phyloP scores from a whole-genome alignment of 306 rosid genomes.

The Argentina anserina region DNA sequence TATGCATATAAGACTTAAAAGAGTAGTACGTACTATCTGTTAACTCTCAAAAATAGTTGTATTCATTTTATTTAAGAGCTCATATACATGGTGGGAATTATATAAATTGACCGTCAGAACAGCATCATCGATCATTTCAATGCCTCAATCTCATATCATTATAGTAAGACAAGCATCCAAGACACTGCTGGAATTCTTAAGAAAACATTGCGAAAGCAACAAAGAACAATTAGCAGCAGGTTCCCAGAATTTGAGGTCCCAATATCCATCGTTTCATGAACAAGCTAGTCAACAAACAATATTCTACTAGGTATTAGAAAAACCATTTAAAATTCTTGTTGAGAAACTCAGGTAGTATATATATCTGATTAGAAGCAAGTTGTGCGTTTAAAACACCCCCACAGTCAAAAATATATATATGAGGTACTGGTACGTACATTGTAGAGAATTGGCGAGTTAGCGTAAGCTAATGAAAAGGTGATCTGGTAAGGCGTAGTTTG shows the following conservation, averaged over 20 bases:
- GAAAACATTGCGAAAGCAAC: constrained; percentile 5
- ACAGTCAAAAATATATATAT: constrained; percentile 19
- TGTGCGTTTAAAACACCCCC: constrained; percentile 10
- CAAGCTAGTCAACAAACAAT: constrained; percentile 20
- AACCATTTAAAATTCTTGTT: background rate
- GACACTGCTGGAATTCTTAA: background rate
- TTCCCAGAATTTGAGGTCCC: constrained; percentile 23
- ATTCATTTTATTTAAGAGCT: no score
- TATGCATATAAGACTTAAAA: no score
- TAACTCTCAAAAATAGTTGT: no score
- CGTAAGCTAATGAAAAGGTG: constrained; percentile 27
- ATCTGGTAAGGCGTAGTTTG: constrained; percentile 42
- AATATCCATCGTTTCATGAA: constrained; percentile 2
- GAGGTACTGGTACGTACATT: constrained; percentile 20
- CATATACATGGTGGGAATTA: no score
- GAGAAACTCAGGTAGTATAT: constrained; percentile 11
- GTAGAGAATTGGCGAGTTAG: constrained; percentile 16
- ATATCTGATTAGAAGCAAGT: constrained; percentile 9
- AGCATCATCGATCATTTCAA: background rate
- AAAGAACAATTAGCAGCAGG: background rate
- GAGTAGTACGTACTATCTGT: no score
- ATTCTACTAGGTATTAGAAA: background rate
- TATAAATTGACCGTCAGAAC: background rate
- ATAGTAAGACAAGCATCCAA: background rate
- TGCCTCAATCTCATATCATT: background rate